phyloP scores from a whole-genome alignment of 2,329 filamentous ascomycete species.

The Hypocrella siamensis region DNA sequence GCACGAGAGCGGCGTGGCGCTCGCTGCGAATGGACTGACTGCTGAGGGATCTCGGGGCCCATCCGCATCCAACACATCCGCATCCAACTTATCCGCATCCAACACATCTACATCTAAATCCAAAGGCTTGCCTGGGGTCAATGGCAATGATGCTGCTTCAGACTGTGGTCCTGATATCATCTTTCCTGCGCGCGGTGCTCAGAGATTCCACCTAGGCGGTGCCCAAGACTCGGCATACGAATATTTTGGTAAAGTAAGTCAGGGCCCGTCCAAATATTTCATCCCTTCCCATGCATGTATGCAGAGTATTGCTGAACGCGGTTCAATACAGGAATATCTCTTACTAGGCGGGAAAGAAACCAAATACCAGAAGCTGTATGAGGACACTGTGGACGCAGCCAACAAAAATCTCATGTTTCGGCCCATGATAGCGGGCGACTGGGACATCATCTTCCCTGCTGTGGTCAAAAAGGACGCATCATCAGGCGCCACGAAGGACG shows the following conservation, averaged over 20 bases:
- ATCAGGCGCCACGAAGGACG: conserved; percentile 20
- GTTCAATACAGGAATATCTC: conserved; percentile 37
- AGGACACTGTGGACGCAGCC: conserved; percentile 48
- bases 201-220: conserved; percentile 45
- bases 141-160: conserved; percentile 18
- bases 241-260: conserved; percentile 45
- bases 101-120: too few species aligned
- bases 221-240: conserved; percentile 57
- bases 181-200: conserved; percentile 24
- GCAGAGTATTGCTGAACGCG: neutral
- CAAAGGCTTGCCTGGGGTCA: conserved; percentile 15
- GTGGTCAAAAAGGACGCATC: conserved; percentile 34
- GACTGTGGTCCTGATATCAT: conserved; percentile 47
- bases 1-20: neutral
- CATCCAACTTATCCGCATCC: too few species aligned
- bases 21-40: too few species aligned
- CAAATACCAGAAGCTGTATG: conserved; percentile 61
- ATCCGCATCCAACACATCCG: too few species aligned
- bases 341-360: conserved; percentile 59
- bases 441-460: conserved; percentile 61
- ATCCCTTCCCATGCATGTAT: neutral
- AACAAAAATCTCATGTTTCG: conserved; percentile 63
- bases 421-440: conserved; percentile 53
- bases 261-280: neutral
- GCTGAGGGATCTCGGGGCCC: too few species aligned